phyloP scores from a whole-genome alignment of 345 rosid genomes.

The Cardamine resedifolia region DNA sequence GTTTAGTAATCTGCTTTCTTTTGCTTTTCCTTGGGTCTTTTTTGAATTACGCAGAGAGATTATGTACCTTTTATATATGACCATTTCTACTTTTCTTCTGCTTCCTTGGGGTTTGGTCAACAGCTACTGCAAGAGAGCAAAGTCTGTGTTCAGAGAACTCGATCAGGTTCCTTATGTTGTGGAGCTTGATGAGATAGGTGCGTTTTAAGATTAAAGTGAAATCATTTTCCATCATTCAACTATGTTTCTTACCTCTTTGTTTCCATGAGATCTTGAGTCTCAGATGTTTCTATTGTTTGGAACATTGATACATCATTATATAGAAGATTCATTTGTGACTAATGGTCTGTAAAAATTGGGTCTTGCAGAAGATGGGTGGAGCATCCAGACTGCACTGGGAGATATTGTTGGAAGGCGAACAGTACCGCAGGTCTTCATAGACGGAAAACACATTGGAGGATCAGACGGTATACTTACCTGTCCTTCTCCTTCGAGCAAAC shows the following conservation, averaged over 20 bases:
- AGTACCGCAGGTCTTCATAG: constrained; percentile 88
- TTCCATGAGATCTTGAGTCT: neutral
- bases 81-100: neutral
- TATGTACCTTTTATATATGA: neutral
- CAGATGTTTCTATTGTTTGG: neutral
- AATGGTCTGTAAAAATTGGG: neutral
- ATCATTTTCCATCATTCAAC: neutral
- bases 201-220: neutral
- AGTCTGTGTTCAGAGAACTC: constrained; percentile 78
- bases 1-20: constrained; percentile 7
- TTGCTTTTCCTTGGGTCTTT: neutral
- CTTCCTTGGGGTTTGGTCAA: constrained; percentile 20
- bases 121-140: constrained; percentile 83
- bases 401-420: constrained; percentile 69
- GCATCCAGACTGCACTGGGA: constrained; percentile 67
- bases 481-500: neutral
- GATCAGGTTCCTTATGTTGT: constrained; percentile 66
- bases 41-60: constrained; percentile 9
- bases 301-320: neutral
- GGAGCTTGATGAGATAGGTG: constrained; percentile 91
- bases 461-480: constrained; percentile 62
- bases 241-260: neutral
- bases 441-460: constrained; percentile 88
- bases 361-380: constrained; percentile 67
- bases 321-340: neutral